These are phyloP conservation scores for Fraxinus sp. DNA, from an alignment of 305 asterid species.

Conservation along the genomic window DNA sequence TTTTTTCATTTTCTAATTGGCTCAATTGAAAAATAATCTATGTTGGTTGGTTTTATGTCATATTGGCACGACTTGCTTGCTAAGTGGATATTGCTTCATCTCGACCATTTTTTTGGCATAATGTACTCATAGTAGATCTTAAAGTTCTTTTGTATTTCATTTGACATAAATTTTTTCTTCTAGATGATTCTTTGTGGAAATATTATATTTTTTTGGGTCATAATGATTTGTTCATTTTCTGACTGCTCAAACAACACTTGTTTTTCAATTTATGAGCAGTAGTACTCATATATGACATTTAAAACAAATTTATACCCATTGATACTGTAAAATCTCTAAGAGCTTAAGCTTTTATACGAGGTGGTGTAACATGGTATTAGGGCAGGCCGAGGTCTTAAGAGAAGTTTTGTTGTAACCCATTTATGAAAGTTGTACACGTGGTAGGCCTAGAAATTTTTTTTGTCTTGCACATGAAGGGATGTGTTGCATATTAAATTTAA, in stretches of 20 bases:
- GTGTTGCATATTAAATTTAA: neutral
- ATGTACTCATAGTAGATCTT: neutral
- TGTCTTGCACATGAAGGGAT: neutral
- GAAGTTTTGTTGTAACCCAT: neutral
- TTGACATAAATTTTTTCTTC: neutral
- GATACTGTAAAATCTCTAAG: neutral
- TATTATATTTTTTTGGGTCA: neutral
- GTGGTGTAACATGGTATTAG: neutral
- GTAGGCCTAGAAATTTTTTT: neutral
- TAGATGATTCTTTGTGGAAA: neutral
- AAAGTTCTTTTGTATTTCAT: neutral
- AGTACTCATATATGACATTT: neutral
- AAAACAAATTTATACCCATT: neutral
- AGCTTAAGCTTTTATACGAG: neutral
- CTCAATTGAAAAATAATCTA: neutral
- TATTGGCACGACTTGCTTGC: neutral
- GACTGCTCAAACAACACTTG: neutral
- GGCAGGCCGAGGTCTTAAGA: neutral
- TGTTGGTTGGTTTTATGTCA: constrained; percentile 14
- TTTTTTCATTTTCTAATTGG: constrained; percentile 1
- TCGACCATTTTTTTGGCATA: neutral
- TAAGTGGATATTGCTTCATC: neutral
- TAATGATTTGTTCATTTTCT: neutral
- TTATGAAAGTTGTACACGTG: neutral
- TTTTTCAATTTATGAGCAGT: neutral